These are phyloP conservation scores for Sphaerulina musiva DNA, from an alignment of 2,329 filamentous ascomycete species.

Conservation along the genomic window DNA sequence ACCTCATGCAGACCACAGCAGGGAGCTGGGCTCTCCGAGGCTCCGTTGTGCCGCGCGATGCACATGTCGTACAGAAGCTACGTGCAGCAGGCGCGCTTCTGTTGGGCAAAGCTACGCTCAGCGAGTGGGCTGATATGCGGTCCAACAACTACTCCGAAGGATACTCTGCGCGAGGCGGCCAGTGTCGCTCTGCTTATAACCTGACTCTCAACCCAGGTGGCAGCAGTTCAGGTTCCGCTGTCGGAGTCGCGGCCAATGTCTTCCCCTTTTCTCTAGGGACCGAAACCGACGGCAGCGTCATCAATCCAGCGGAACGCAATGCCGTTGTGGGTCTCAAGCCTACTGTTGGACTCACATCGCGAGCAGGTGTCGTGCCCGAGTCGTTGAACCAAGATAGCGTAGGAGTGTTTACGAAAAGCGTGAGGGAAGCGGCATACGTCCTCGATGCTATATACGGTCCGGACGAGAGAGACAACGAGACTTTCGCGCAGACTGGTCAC, in stretches of 20 bases:
- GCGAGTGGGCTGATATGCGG: constrained; percentile 70
- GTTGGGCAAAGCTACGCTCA: constrained; percentile 63
- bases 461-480: constrained; percentile 61
- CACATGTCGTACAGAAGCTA: constrained; percentile 55
- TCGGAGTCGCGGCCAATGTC: constrained; percentile 58
- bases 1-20: constrained; percentile 67
- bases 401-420: constrained; percentile 60
- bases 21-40: constrained; percentile 63
- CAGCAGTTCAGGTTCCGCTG: constrained; percentile 60
- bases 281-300: constrained; percentile 64
- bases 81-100: constrained; percentile 61
- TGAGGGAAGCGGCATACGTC: constrained; percentile 60
- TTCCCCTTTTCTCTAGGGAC: constrained; percentile 62
- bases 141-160: constrained; percentile 62
- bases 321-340: constrained; percentile 68
- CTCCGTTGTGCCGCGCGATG: constrained; percentile 60
- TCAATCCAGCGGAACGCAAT: constrained; percentile 64
- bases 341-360: constrained; percentile 65
- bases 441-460: constrained; percentile 63
- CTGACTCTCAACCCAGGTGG: constrained; percentile 62
- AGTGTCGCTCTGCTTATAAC: constrained; percentile 61
- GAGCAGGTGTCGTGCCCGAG: constrained; percentile 54
- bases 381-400: constrained; percentile 62
- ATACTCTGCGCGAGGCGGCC: constrained; percentile 58
- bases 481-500: constrained; percentile 49